Conservation (phyloP, 441 rosid species). For the Euphorbia celastroides region DNA sequence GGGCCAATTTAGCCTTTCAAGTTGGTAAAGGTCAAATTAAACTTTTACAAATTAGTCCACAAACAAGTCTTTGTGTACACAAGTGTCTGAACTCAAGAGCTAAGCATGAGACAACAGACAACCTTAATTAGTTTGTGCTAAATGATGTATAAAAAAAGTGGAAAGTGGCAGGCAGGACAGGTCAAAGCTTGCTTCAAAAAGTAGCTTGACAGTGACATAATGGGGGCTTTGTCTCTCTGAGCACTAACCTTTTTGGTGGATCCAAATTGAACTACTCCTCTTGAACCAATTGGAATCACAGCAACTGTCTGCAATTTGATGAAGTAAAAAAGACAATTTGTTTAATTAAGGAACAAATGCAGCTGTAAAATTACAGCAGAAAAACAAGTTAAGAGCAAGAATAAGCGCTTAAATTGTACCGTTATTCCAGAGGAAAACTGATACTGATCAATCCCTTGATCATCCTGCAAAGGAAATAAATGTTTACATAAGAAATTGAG, state of each 20-base stretch:
- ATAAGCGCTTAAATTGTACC: slow-evolving; percentile 26
- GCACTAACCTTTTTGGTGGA: slow-evolving; percentile 63
- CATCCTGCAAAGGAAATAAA: slow-evolving; percentile 28
- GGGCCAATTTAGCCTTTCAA: background rate
- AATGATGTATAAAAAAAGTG: too few species aligned
- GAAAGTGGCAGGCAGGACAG: background rate
- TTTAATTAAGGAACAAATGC: background rate
- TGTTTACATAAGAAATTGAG: too few species aligned
- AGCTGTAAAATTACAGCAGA: background rate
- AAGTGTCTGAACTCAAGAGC: too few species aligned
- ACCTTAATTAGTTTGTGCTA: too few species aligned
- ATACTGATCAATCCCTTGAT: slow-evolving; percentile 27
- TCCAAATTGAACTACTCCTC: slow-evolving; percentile 76
- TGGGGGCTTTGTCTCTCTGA: background rate
- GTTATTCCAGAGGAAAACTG: slow-evolving; percentile 52
- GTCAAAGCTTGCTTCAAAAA: background rate
- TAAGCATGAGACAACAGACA: too few species aligned
- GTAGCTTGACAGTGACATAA: slow-evolving; percentile 1
- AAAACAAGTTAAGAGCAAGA: background rate
- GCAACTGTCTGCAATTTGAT: slow-evolving; percentile 59
- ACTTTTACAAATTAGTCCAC: background rate
- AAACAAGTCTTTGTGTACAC: too few species aligned
- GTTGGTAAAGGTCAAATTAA: background rate
- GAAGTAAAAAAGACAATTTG: background rate
- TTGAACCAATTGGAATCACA: slow-evolving; percentile 51